Evolutionary conservation across 805 yeast genomes (phyloP), one percentile per base, ranked within the genome.

Genomic region (Schwanniomyces yamadae): DNA sequence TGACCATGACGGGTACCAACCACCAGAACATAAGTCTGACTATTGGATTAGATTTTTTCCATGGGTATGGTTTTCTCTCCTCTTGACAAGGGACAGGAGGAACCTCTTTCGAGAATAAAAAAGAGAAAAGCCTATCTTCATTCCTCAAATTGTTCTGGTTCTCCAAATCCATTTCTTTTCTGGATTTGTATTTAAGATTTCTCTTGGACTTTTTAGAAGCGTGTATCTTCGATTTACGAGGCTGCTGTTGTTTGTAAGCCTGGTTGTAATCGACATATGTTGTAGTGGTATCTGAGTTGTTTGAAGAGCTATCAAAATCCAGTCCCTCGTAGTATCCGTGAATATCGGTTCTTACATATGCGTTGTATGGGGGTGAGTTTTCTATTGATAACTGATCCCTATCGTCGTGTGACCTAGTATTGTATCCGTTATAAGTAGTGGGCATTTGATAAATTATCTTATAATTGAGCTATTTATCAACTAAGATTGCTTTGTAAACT

Each of bases 121-220:
- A 73, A 1, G 80, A 65, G 39, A 81, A 71, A 31, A 71, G 31
- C 41, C 85, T 61, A 40, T 66, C 69, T 48, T 80, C 78, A 66
- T 46, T 72, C 51, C 31, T 59, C 58, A 31, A 67, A 48, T 22
- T 67, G 45, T 12, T 52, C 48, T 37, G 72, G n/a, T 31, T 30
- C 24, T 41, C 52, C 34, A 27, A 37, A 29, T 34, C 23, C 10
- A 10, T 8, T 21, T 21, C 16, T 19, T 15, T n/a, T 28, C 23
- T 14, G 23, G 12, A n/a, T 19, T 28, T 10, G 17, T 15, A 11
- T 15, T n/a, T n/a, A 12, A 11, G 17, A 15, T 13, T 9, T 25
- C 18, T 2, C 17, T 8, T 10, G 29, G 29, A 12, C 7, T 9
- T 3, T 7, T 6, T 8, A 20, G 29, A 27, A 27, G 29, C 8